Conservation (phyloP, 2,329 filamentous ascomycete species). For the Xylariaceae sp. region DNA sequence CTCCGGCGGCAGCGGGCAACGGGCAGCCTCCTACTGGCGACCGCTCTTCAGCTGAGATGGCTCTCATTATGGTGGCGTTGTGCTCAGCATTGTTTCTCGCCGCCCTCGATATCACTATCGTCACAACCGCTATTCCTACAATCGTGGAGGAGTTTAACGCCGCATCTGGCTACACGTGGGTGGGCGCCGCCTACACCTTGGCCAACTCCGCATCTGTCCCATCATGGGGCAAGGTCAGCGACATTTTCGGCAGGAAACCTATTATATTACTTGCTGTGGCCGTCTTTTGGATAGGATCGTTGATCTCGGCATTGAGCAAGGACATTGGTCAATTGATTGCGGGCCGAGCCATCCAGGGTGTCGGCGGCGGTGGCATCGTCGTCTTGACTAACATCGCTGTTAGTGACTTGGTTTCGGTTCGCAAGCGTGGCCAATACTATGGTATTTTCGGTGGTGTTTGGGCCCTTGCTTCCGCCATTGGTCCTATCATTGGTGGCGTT, state of each 20-base stretch:
- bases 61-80: slow-evolving; percentile 30
- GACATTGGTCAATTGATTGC: slow-evolving; percentile 52
- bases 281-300: slow-evolving; percentile 52
- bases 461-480: slow-evolving; percentile 62
- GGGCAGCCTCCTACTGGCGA: slow-evolving; percentile 5
- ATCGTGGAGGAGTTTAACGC: slow-evolving; percentile 62
- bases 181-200: slow-evolving; percentile 70
- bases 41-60: slow-evolving; percentile 28
- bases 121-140: slow-evolving; percentile 64
- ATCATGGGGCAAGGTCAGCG: slow-evolving; percentile 63
- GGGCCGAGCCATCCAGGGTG: slow-evolving; percentile 53
- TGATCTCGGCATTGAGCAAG: slow-evolving; percentile 48
- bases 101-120: slow-evolving; percentile 57
- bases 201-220: slow-evolving; percentile 64
- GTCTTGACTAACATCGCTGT: slow-evolving; percentile 58
- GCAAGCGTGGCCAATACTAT: slow-evolving; percentile 49
- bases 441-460: slow-evolving; percentile 53
- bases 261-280: slow-evolving; percentile 47
- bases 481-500: slow-evolving; percentile 64
- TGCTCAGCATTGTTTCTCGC: slow-evolving; percentile 46
- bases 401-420: slow-evolving; percentile 51
- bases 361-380: slow-evolving; percentile 54
- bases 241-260: slow-evolving; percentile 57
- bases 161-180: slow-evolving; percentile 70
- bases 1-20: background rate